phyloP scores from a whole-genome alignment of 768 basidiomycete genomes.

The Pisolithus orientalis region DNA sequence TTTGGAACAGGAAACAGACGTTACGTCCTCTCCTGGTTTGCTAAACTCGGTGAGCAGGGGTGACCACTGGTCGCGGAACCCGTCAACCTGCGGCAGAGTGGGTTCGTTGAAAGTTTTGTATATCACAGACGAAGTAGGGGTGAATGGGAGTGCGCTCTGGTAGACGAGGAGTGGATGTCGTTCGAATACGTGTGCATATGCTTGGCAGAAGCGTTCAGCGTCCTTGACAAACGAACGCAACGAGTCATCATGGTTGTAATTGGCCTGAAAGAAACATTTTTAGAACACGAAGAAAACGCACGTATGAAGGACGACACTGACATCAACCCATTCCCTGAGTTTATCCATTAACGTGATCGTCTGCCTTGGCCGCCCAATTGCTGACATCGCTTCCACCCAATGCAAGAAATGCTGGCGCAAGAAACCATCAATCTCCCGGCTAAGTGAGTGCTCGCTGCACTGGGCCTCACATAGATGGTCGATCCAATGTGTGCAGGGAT shows the following conservation, averaged over 20 bases:
- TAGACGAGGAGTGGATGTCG: constrained; percentile 29
- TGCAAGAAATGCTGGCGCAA: constrained; percentile 23
- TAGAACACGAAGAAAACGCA: background rate
- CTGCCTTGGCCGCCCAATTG: constrained; percentile 25
- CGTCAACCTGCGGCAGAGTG: constrained; percentile 16
- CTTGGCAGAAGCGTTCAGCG: constrained; percentile 27
- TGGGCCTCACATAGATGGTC: constrained; percentile 19
- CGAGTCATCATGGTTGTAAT: constrained; percentile 7
- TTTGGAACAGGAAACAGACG: constrained; percentile 18
- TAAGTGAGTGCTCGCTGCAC: constrained; percentile 2
- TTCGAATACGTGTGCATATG: constrained; percentile 24
- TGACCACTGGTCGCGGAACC: constrained; percentile 26
- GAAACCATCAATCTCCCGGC: constrained; percentile 14
- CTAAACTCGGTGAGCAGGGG: constrained; percentile 26
- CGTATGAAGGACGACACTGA: constrained; percentile 5
- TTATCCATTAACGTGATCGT: constrained; percentile 23
- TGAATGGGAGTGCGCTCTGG: constrained; percentile 25
- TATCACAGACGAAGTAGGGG: constrained; percentile 20
- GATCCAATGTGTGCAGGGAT: constrained; percentile 23
- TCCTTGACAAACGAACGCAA: constrained; percentile 19
- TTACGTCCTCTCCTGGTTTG: constrained; percentile 8
- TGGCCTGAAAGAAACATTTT: constrained; percentile 9
- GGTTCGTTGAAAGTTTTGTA: constrained; percentile 24
- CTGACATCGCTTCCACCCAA: constrained; percentile 29
- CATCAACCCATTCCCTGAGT: constrained; percentile 22